Evolutionary conservation across 106 monocot species (phyloP).

Genomic region (Allium cepa): DNA sequence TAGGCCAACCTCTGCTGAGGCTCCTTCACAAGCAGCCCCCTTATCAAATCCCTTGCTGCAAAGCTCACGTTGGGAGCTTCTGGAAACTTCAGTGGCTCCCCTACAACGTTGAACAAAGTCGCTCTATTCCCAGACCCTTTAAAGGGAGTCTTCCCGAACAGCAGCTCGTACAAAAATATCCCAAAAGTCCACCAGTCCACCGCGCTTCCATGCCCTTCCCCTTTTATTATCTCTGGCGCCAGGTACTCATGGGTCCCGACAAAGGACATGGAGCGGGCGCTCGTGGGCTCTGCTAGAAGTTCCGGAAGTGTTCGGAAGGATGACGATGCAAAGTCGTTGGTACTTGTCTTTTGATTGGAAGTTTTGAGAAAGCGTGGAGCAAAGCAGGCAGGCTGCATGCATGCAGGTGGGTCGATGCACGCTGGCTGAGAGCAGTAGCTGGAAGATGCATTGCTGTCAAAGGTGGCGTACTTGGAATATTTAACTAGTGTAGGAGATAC

Average conservation of each 20-base stretch:
- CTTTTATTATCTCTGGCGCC: conserved; percentile 18
- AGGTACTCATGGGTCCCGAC: conserved; percentile 18
- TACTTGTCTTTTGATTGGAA: not conserved
- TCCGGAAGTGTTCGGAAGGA: conserved; percentile 3
- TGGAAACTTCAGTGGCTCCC: conserved; percentile 15
- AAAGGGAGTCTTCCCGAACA: conserved; percentile 17
- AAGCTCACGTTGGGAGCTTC: conserved; percentile 7
- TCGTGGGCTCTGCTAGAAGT: conserved; percentile 13
- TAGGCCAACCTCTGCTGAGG: conserved; percentile 13
- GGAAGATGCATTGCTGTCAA: not conserved
- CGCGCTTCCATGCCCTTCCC: conserved; percentile 16
- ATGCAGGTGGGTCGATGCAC: conserved; percentile 8
- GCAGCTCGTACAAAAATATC: conserved; percentile 19
- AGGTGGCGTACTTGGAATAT: not conserved
- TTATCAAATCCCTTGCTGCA: conserved; percentile 16
- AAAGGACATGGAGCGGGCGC: conserved; percentile 16
- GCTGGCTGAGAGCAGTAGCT: conserved; percentile 2
- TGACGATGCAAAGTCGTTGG: not conserved
- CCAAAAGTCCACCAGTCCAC: conserved; percentile 23
- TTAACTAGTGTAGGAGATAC: conserved; percentile 14
- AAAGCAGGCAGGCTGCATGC: conserved; percentile 12
- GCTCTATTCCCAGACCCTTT: conserved; percentile 16
- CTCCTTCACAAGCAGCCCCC: conserved; percentile 17
- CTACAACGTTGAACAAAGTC: conserved; percentile 16
- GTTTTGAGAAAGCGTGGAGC: conserved; percentile 7